These are phyloP conservation scores for Yamadazyma triangularis DNA, from an alignment of 1,139 yeast genomes.

Conservation along the genomic window DNA sequence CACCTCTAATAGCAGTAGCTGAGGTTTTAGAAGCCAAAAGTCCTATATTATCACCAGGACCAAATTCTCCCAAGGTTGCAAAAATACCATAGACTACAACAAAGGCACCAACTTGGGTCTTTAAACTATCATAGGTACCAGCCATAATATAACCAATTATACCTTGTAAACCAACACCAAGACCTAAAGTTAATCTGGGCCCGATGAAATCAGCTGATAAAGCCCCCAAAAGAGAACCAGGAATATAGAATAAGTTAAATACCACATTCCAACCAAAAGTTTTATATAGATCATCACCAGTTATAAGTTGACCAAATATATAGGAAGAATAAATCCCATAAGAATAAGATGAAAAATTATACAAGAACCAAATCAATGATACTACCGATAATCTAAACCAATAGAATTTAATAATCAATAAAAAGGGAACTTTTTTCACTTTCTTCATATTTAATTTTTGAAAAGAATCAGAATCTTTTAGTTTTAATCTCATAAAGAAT, in stretches of 20 bases:
- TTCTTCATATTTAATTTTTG: conserved; percentile 65
- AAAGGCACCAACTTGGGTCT: conserved; percentile 66
- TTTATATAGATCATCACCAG: conserved; percentile 53
- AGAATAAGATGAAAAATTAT: conserved; percentile 84
- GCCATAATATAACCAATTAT: conserved; percentile 86
- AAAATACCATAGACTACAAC: conserved; percentile 86
- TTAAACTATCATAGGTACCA: conserved; percentile 54
- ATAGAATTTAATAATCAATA: conserved; percentile 69
- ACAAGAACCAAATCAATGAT: conserved; percentile 82
- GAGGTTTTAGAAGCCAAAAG: conserved; percentile 80
- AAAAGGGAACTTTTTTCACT: conserved; percentile 57
- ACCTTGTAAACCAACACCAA: conserved; percentile 72
- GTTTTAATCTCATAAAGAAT: conserved; percentile 71
- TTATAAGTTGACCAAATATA: conserved; percentile 51
- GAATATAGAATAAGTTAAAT: conserved; percentile 80
- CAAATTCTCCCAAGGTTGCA: conserved; percentile 83
- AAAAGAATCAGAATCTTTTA: conserved; percentile 70
- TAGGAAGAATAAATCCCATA: conserved; percentile 78
- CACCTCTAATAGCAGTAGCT: conserved; percentile 86
- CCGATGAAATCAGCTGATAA: conserved; percentile 79
- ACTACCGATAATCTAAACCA: conserved; percentile 76
- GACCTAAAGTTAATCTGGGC: conserved; percentile 70
- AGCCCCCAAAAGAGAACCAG: conserved; percentile 88
- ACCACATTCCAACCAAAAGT: conserved; percentile 93
- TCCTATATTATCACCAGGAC: conserved; percentile 93